Conservation (phyloP, 2,329 filamentous ascomycete genomes). For the Colletotrichum falcatum region DNA sequence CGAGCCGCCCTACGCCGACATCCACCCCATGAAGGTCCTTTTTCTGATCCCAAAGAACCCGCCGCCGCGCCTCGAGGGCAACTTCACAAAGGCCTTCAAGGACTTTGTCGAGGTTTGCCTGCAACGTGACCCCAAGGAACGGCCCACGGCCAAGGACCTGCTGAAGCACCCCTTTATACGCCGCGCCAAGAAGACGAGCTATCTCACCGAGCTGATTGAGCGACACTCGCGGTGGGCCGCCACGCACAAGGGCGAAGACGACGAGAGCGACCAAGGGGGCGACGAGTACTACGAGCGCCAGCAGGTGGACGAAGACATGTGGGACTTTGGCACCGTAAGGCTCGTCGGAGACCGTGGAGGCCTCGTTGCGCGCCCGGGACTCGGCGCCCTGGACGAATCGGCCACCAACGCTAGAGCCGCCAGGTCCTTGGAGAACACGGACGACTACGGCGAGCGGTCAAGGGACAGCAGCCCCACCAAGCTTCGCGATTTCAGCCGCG, state of each 20-base stretch:
- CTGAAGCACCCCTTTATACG: conserved; percentile 91
- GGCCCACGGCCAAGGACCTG: conserved; percentile 87
- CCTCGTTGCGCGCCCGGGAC: conserved; percentile 65
- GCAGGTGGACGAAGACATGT: conserved; percentile 83
- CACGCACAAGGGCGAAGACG: conserved; percentile 78
- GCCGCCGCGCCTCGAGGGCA: conserved; percentile 82
- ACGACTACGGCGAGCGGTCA: conserved; percentile 65
- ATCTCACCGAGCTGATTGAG: conserved; percentile 95
- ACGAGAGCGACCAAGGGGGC: conserved; percentile 73
- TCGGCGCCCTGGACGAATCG: conserved; percentile 81
- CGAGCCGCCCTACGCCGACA: conserved; percentile 94
- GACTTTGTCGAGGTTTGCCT: conserved; percentile 88
- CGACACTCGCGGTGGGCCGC: conserved; percentile 88
- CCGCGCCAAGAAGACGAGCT: conserved; percentile 94
- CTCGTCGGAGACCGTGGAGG: conserved; percentile 77
- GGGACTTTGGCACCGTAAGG: conserved; percentile 97
- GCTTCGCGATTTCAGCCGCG: conserved; percentile 57
- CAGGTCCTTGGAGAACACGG: conserved; percentile 60
- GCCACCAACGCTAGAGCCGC: conserved; percentile 80
- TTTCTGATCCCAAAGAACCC: conserved; percentile 97
- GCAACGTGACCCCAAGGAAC: conserved; percentile 87
- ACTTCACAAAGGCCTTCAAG: conserved; percentile 86
- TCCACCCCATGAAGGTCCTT: conserved; percentile 98
- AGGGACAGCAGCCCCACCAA: conserved; percentile 66
- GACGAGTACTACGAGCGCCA: conserved; percentile 67